phyloP scores from a whole-genome alignment of 2,329 filamentous ascomycete genomes.

The Zasmidium angulare region DNA sequence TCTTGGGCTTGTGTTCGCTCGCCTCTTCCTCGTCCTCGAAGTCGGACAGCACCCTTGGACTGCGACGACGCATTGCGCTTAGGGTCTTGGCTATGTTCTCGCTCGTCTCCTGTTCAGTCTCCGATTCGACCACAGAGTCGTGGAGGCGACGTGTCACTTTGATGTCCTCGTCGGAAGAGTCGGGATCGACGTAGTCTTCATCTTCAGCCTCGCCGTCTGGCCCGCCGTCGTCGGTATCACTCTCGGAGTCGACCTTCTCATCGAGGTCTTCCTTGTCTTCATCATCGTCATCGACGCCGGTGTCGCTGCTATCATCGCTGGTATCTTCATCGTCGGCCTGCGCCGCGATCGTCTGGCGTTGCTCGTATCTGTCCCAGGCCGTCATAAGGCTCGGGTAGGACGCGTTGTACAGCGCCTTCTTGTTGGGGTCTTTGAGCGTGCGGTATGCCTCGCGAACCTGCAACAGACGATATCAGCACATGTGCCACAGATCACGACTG shows the following conservation, averaged over 20 bases:
- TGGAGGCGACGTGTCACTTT: neutral
- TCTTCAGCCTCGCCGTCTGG: neutral
- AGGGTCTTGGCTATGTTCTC: too few species aligned
- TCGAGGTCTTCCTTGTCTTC: neutral
- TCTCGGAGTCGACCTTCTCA: neutral
- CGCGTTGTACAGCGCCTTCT: neutral
- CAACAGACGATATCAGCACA: too few species aligned
- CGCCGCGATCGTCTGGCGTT: neutral
- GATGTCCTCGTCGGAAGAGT: neutral
- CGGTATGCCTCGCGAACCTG: neutral
- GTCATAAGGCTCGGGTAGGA: neutral
- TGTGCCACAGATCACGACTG: too few species aligned
- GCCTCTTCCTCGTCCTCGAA: too few species aligned
- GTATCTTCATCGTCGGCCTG: neutral
- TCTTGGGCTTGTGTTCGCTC: too few species aligned
- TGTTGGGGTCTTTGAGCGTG: neutral
- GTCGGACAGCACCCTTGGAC: too few species aligned
- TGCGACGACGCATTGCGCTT: too few species aligned
- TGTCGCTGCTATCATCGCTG: neutral
- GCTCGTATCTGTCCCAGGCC: neutral
- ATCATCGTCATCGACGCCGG: neutral
- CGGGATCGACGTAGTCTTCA: neutral
- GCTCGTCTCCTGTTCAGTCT: neutral
- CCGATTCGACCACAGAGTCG: neutral
- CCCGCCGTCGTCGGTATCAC: neutral